phyloP scores from a whole-genome alignment of 208 protist species.

The Naegleria lovaniensis region DNA sequence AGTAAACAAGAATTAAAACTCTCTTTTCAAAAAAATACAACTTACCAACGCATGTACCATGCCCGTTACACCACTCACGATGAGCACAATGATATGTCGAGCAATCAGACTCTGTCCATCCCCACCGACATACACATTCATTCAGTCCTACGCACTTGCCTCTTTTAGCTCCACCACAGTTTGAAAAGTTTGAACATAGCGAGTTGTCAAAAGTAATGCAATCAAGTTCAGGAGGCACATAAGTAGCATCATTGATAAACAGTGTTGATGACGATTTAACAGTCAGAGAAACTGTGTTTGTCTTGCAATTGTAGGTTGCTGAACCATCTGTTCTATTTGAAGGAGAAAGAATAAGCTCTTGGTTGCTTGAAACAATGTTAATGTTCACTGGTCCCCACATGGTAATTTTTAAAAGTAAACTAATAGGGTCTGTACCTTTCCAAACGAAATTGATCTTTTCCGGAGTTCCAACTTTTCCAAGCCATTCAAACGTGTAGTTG shows the following conservation, averaged over 20 bases:
- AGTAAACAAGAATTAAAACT: too few relatives aligned
- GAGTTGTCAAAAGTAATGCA: conserved; percentile 1
- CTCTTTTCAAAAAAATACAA: too few relatives aligned
- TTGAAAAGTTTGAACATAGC: not conserved
- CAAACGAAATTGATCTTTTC: not conserved
- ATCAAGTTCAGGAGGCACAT: not conserved
- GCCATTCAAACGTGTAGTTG: not conserved
- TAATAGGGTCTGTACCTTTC: not conserved
- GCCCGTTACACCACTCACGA: not conserved
- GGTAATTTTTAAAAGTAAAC: not conserved
- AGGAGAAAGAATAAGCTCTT: not conserved
- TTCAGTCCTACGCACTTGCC: not conserved
- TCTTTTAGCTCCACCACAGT: not conserved
- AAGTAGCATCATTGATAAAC: not conserved
- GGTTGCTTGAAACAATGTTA: not conserved
- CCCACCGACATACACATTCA: not conserved
- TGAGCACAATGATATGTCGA: conserved; percentile 7
- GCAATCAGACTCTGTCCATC: not conserved
- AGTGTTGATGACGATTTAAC: not conserved
- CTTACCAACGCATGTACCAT: not conserved
- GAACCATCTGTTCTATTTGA: not conserved
- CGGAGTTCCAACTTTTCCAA: not conserved
- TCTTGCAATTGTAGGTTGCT: not conserved
- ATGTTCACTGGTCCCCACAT: not conserved
- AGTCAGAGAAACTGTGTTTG: not conserved